Conservation (phyloP, 192 early-diverging fungal species). For the Lunasporangiospora selenospora region DNA sequence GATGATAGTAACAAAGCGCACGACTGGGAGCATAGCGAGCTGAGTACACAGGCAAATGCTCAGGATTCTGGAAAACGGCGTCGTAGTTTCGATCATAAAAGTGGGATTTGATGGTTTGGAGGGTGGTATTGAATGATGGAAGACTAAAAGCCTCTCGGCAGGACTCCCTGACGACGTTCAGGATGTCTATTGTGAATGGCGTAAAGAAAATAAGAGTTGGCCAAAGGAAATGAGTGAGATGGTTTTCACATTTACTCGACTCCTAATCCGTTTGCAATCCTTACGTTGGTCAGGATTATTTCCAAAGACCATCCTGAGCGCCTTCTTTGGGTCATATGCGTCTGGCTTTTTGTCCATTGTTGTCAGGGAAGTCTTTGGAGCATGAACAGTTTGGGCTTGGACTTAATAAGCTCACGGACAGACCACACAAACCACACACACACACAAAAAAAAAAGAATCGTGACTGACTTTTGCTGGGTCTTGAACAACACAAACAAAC, state of each 20-base stretch:
- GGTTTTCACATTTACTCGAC: neutral
- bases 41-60: constrained; percentile 82
- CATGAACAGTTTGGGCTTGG: no score
- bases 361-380: no score
- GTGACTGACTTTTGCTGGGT: no score
- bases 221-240: neutral
- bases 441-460: no score
- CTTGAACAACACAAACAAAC: no score
- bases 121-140: constrained; percentile 62
- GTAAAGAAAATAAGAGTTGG: neutral
- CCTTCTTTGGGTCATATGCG: constrained; percentile 21
- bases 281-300: constrained; percentile 60
- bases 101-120: constrained; percentile 81
- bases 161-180: constrained; percentile 68
- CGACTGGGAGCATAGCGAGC: constrained; percentile 87
- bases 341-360: constrained; percentile 25
- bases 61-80: constrained; percentile 78
- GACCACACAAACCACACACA: no score
- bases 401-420: no score
- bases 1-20: constrained; percentile 83
- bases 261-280: neutral
- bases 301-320: constrained; percentile 49
- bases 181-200: constrained; percentile 49
- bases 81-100: constrained; percentile 86
- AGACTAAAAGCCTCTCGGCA: constrained; percentile 64